phyloP scores from a whole-genome alignment of 2,329 filamentous ascomycete genomes.

The Colletotrichum lupini region DNA sequence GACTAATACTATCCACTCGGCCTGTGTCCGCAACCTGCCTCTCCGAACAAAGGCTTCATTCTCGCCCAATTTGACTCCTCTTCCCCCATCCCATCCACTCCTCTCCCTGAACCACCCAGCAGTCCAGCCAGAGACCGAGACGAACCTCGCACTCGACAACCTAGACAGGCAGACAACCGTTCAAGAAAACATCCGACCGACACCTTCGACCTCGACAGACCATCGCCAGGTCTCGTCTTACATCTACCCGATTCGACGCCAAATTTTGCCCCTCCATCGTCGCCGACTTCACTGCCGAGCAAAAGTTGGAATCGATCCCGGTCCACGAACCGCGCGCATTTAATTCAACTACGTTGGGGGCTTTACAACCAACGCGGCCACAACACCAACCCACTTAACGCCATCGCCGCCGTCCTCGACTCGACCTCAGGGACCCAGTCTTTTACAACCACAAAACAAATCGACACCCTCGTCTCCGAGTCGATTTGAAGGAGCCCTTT shows the following conservation, averaged over 20 bases:
- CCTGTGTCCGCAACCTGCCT: constrained; percentile 25
- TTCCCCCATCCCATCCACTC: constrained; percentile 35
- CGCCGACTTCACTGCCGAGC: not conserved
- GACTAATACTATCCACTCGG: constrained; percentile 35
- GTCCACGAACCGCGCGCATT: constrained; percentile 13
- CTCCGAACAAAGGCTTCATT: constrained; percentile 36
- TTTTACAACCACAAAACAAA: constrained; percentile 28
- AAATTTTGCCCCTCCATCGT: constrained; percentile 24
- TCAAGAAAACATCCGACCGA: not conserved
- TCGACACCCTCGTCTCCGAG: constrained; percentile 24
- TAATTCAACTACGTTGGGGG: constrained; percentile 4
- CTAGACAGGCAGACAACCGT: not conserved
- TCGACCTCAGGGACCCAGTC: constrained; percentile 7
- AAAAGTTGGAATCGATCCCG: constrained; percentile 22
- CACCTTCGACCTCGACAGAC: not conserved
- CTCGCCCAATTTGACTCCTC: constrained; percentile 33
- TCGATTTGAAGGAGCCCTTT: constrained; percentile 13
- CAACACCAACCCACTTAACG: constrained; percentile 28
- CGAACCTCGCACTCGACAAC: constrained; percentile 7
- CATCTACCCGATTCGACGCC: not conserved
- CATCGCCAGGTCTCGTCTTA: not conserved
- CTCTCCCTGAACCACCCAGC: constrained; percentile 26
- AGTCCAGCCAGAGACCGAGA: constrained; percentile 12
- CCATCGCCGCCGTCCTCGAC: constrained; percentile 19
- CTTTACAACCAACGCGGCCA: not conserved